Conservation (phyloP, 257 asterid genomes). For the Ballota nigra region DNA sequence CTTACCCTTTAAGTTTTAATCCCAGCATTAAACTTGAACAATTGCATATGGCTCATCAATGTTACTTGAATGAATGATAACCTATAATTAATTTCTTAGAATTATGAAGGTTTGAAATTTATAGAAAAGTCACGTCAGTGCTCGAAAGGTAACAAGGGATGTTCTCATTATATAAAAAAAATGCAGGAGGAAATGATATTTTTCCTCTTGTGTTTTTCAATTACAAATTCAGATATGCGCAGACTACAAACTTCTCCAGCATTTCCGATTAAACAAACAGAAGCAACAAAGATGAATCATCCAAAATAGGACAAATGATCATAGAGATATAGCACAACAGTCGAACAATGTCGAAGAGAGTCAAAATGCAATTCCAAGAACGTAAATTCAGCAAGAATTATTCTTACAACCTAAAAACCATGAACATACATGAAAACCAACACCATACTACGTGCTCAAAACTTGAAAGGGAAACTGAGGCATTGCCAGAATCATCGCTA, state of each 20-base stretch:
- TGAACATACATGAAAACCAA: constrained; percentile 15
- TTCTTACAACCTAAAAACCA: constrained; percentile 29
- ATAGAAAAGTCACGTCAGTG: too few relatives aligned
- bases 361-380: constrained; percentile 2
- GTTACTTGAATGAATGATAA: too few relatives aligned
- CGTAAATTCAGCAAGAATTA: constrained; percentile 15
- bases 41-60: too few relatives aligned
- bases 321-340: not conserved
- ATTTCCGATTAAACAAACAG: not conserved
- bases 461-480: not conserved
- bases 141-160: too few relatives aligned
- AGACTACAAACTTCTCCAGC: not conserved
- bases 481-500: constrained; percentile 16
- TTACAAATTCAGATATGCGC: not conserved
- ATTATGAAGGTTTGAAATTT: too few relatives aligned
- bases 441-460: constrained; percentile 14
- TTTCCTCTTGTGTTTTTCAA: too few relatives aligned
- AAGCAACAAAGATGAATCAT: not conserved
- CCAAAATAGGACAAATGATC: not conserved
- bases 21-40: too few relatives aligned
- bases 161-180: too few relatives aligned
- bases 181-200: too few relatives aligned
- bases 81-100: too few relatives aligned
- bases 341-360: not conserved
- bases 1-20: too few relatives aligned